Evolutionary conservation across 2,329 filamentous ascomycete species (phyloP), one percentile per base, ranked within the genome.

Genomic region (Aureobasidium sp.): DNA sequence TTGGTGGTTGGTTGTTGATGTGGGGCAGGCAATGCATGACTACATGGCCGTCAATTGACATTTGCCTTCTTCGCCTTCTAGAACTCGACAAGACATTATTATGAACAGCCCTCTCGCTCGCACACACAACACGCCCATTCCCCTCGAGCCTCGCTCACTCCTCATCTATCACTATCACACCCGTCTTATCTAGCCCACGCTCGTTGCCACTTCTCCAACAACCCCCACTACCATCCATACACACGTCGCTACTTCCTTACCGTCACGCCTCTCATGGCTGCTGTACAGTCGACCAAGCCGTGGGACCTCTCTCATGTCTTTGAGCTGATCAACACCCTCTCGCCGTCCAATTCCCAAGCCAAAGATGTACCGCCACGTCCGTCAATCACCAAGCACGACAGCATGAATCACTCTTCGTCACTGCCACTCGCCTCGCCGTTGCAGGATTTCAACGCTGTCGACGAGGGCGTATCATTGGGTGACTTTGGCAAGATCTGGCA

Each of bases 281-380:
- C 70, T n/a, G 47, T 59, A 48, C 68, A 70, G 62, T 70, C 72
- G 17, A 64, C 69, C 49, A 73, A 72, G 61, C 70, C 74, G 47
- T 80, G 78, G 78, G 76, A 78, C 68, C 76, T 80, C 61, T 73
- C 76, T 62, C 71, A 76, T n/a, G 77, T 75, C 42, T 70, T 78
- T 61, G 72, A 77, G 41, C 71, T 80, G 41, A 72, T 78, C 66
- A 72, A 72, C 62, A 68, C 68, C 27, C 66, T 72, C 31, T 22
- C 48, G 22, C 48, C 57, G n/a, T 11, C 45, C 51, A 48, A 48
- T 47, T 22, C 47, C 17, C 55, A 58, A 47, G 52, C 53, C 2
- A 53, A 48, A 27, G 44, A 61, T 29, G 22, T 53, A 20, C 39
- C 58, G 29, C 4, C 22, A 17, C 60, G 49, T 25, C 60, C 60